Conservation (phyloP, 768 basidiomycete species). For the Candolleomyces aberdarensis region DNA sequence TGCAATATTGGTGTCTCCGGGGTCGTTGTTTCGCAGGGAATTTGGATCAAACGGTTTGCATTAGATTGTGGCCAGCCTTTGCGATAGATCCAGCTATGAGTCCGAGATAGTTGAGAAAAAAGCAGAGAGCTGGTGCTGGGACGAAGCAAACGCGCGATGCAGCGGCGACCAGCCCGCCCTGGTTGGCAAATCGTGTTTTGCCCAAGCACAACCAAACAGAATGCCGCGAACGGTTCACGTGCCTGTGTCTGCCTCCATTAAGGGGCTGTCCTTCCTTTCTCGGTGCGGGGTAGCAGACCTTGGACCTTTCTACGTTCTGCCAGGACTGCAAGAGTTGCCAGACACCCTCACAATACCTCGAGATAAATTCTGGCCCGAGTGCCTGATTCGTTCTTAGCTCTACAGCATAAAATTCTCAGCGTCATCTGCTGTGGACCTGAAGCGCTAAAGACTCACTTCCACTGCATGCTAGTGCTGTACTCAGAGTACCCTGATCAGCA, state of each 20-base stretch:
- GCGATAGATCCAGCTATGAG: not conserved
- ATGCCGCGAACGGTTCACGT: conserved; percentile 11
- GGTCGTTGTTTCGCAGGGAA: not conserved
- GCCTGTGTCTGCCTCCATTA: not conserved
- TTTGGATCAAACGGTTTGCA: not conserved
- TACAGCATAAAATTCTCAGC: too few relatives aligned
- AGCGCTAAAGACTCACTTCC: too few relatives aligned
- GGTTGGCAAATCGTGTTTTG: conserved; percentile 9
- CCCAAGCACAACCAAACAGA: conserved; percentile 9
- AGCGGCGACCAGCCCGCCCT: not conserved
- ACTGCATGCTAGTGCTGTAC: too few relatives aligned
- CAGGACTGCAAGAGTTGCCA: too few relatives aligned
- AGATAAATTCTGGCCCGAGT: too few relatives aligned
- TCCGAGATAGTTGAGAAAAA: not conserved
- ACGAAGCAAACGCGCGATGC: not conserved
- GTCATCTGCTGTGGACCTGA: too few relatives aligned
- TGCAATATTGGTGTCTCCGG: not conserved
- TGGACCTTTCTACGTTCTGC: too few relatives aligned
- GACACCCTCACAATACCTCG: too few relatives aligned
- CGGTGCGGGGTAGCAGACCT: not conserved
- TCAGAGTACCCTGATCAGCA: too few relatives aligned
- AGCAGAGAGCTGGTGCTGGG: not conserved
- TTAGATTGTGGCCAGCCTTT: not conserved
- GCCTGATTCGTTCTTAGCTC: too few relatives aligned
- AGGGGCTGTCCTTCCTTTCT: not conserved